Evolutionary conservation across 2,329 filamentous ascomycete genomes (phyloP), one percentile per base, ranked within the genome.

Genomic region (Paecilomyces niveus): DNA sequence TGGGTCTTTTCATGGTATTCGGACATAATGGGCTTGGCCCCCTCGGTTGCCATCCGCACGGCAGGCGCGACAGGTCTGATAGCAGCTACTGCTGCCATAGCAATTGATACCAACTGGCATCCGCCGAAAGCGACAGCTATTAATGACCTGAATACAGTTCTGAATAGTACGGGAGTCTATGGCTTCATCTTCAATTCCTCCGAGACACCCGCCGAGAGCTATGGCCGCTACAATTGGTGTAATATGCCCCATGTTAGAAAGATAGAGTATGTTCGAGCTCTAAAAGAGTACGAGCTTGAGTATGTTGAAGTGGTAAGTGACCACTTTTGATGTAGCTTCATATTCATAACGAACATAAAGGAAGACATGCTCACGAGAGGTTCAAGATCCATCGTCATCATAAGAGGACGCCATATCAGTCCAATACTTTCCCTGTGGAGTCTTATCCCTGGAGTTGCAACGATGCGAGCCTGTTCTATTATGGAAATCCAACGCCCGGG

Each of bases 201-300:
- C 1, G 64, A 75, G 1, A 82, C 83, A 0, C 83, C 88, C 0
- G 74, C 79, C 57, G 68, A 73, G 0, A 64, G 77, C 39, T 87
- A 89, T 72, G 84, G 85, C 5, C 80, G 76, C 1, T 92, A 92
- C 73, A 91, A 93, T 71, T 93, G 81, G 80, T 94, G 90, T 74
- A 92, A 94, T 68, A 94, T 94, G 89, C 90, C 90, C 0, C 90
- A 93, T 74, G 87, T 89, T n/a, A 81, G 89, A 32, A 75, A 71
- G 22, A 72, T 73, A 13, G 88, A 90, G 66, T 94, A 94, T 68
- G 71, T 80, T 13, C 79, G 73, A 60, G 76, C 82, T 0, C 65
- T 76, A 1, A 62, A 73, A 0, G 82, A 81, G n/a, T 91, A 84
- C 68, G 78, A 85, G 65, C 76, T 94, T 55, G 75, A 82, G 66